Percentiles rank a stretch among this genome's conserved stretches.
phyloP scores from a whole-genome alignment of 2,329 filamentous ascomycete genomes.

The Metarhizium robertsii region DNA sequence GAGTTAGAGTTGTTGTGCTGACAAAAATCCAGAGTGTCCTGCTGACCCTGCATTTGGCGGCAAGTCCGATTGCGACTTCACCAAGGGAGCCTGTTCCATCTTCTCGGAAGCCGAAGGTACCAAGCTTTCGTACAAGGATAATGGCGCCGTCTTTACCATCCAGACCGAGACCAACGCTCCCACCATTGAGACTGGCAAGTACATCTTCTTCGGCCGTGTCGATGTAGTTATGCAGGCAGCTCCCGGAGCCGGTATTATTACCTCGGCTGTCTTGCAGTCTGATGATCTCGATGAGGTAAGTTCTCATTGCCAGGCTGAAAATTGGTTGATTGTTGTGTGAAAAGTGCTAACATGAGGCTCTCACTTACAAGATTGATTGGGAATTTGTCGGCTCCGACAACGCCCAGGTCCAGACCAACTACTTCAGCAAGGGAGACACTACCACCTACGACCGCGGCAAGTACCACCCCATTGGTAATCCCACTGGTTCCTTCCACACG shows the following conservation, averaged over 20 bases:
- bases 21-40: no score
- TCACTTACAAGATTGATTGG: constrained; percentile 57
- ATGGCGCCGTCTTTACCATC: constrained; percentile 57
- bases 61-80: constrained; percentile 59
- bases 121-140: constrained; percentile 34
- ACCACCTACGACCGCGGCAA: constrained; percentile 60
- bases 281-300: constrained; percentile 61
- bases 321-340: neutral
- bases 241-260: constrained; percentile 77
- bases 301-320: neutral
- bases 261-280: constrained; percentile 81
- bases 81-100: constrained; percentile 54
- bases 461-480: constrained; percentile 46
- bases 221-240: constrained; percentile 72
- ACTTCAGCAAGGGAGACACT: constrained; percentile 67
- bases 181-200: constrained; percentile 70
- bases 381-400: constrained; percentile 67
- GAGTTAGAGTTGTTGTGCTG: no score
- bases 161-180: constrained; percentile 55
- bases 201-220: constrained; percentile 93
- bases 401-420: constrained; percentile 71
- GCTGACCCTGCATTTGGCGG: constrained; percentile 67
- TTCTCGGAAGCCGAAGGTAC: constrained; percentile 40
- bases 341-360: neutral
- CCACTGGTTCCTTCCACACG: constrained; percentile 45